These are phyloP conservation scores for Nicotiana paniculata DNA, from an alignment of 257 asterid genomes.

Conservation along the genomic window DNA sequence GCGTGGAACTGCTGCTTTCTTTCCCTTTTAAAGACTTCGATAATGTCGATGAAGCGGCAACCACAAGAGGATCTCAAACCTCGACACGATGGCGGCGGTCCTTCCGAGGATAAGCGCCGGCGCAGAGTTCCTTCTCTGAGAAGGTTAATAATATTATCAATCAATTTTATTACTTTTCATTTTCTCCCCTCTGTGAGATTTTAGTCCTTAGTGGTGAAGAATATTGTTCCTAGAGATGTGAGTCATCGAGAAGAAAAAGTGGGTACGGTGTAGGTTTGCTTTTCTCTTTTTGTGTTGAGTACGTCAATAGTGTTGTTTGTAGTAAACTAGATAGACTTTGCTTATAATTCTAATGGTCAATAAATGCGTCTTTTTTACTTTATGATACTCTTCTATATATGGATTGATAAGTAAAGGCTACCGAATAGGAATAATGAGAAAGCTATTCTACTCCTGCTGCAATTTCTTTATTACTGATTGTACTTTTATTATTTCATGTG, in stretches of 20 bases:
- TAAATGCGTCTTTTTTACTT: background rate
- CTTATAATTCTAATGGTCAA: background rate
- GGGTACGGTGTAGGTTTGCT: background rate
- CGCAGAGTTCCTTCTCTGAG: constrained; percentile 51
- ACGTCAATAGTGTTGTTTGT: background rate
- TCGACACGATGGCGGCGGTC: constrained; percentile 24
- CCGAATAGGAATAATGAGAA: background rate
- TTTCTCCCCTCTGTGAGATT: background rate
- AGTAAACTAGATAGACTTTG: background rate
- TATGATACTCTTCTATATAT: background rate
- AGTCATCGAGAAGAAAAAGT: background rate
- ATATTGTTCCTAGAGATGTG: background rate
- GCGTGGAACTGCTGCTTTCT: background rate
- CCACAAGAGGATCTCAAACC: constrained; percentile 30
- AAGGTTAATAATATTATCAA: constrained; percentile 30
- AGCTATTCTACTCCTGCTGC: background rate
- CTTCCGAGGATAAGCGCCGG: constrained; percentile 51
- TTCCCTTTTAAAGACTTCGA: background rate
- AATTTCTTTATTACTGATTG: background rate
- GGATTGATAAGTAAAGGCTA: background rate
- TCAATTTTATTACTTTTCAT: background rate
- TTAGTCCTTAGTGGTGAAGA: background rate
- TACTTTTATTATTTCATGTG: constrained; percentile 5
- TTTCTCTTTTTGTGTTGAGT: background rate
- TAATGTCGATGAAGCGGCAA: constrained; percentile 52